Evolutionary conservation across 768 basidiomycete species (phyloP), one percentile per base, ranked within the genome.

Genomic region (Tubosaeta sp.): DNA sequence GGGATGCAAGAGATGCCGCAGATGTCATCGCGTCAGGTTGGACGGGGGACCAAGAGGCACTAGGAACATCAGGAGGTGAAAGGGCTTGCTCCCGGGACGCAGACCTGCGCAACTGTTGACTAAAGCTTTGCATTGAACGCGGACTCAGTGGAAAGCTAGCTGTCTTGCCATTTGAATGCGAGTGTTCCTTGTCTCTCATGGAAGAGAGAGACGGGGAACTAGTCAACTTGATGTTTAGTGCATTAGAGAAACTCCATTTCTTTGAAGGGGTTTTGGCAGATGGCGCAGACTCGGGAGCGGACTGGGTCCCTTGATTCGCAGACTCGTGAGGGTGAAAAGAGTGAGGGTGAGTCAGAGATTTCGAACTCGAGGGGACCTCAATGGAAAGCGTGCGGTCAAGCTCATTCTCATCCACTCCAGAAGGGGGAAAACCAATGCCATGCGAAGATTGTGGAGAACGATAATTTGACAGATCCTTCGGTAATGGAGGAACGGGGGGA

Each of bases 231-330:
- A 88, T 78, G 57, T 87, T 90, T 4, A 94, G 72, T 21, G 87
- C 89, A 55, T 79, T 86, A n/a, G 89, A 87, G 67, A 94, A 88
- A 65, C 91, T 94, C 92, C 92, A 94, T 69, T 94, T 94, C 79
- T 93, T 94, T n/a, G 88, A 90, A 30, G 91, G 90, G 3, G 88
- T 87, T 72, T 88, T 89, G 46, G 77, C 72, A 14, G 72, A 62
- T 35, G 83, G 75, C 13, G 62, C 57, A 49, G 76, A 69, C 51
- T 81, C 77, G 27, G 74, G 67, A 47, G 71, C 58, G 65, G 70
- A 56, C 50, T 63, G 66, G 71, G 73, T 62, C 58, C 65, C 62
- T 65, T 59, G 59, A 63, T 70, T 60, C 38, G 63, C 59, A 51
- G 71, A 69, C 46, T 75, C 73, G 47, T 76, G 70, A 49, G 70